Evolutionary conservation across 768 basidiomycete species (phyloP).

Genomic region (Auricularia sp.): DNA sequence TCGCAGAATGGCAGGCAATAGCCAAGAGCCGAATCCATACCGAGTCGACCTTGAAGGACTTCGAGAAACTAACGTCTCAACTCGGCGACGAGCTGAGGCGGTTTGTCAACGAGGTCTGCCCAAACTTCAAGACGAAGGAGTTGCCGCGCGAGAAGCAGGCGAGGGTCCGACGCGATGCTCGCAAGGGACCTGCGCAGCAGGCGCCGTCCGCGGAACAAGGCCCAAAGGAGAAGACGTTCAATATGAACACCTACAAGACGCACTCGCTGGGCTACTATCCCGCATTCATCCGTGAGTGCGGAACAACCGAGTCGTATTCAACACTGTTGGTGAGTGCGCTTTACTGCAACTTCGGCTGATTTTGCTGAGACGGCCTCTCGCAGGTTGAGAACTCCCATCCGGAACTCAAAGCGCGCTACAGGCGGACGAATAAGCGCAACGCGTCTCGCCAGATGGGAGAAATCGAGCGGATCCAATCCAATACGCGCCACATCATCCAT

Average conservation of each 20-base stretch:
- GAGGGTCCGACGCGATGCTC: slow-evolving; percentile 10
- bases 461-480: neutral
- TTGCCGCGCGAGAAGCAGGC: slow-evolving; percentile 29
- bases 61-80: slow-evolving; percentile 13
- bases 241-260: slow-evolving; percentile 1
- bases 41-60: slow-evolving; percentile 16
- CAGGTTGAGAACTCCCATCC: neutral
- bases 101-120: slow-evolving; percentile 22
- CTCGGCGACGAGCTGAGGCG: slow-evolving; percentile 22
- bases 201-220: neutral
- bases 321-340: slow-evolving; percentile 1
- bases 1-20: slow-evolving; percentile 27
- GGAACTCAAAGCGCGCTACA: neutral
- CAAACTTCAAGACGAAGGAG: slow-evolving; percentile 20
- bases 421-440: neutral
- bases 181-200: neutral
- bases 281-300: neutral
- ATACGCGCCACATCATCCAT: neutral
- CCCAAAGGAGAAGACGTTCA: slow-evolving; percentile 14
- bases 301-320: slow-evolving; percentile 3
- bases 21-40: slow-evolving; percentile 33
- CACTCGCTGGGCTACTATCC: slow-evolving; percentile 5
- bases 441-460: neutral
- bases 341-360: neutral
- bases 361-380: neutral